phyloP scores from a whole-genome alignment of 306 rosid species.

The Amphicarpaea edgeworthii region DNA sequence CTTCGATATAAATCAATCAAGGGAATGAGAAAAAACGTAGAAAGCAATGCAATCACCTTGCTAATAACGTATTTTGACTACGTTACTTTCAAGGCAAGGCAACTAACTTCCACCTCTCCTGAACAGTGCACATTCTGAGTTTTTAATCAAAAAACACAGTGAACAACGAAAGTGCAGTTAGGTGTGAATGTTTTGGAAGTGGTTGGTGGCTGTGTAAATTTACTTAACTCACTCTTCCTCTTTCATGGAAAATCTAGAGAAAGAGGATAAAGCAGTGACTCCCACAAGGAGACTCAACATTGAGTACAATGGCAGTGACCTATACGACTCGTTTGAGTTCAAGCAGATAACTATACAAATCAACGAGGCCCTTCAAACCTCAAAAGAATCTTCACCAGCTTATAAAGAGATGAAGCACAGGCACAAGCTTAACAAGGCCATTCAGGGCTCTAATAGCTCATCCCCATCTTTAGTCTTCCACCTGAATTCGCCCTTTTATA shows the following conservation, averaged over 20 bases:
- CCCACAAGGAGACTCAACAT: constrained; percentile 44
- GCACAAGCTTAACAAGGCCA: constrained; percentile 53
- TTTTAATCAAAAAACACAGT: constrained; percentile 14
- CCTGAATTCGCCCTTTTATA: constrained; percentile 53
- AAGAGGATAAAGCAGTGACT: constrained; percentile 38
- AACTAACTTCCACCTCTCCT: constrained; percentile 42
- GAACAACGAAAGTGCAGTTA: constrained; percentile 38
- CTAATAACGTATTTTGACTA: constrained; percentile 35
- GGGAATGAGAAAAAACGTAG: constrained; percentile 46
- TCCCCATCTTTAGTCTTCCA: constrained; percentile 43
- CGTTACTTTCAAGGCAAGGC: constrained; percentile 63
- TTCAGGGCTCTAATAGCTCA: constrained; percentile 50
- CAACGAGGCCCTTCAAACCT: constrained; percentile 59
- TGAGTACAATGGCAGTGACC: constrained; percentile 58
- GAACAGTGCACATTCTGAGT: constrained; percentile 36
- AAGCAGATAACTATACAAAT: constrained; percentile 64
- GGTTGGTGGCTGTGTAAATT: constrained; percentile 34
- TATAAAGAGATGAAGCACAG: constrained; percentile 49
- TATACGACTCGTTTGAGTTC: constrained; percentile 71
- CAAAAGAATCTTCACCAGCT: constrained; percentile 50
- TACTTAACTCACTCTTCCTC: constrained; percentile 38
- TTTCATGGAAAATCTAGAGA: constrained; percentile 49
- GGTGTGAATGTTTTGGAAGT: constrained; percentile 35
- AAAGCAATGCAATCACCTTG: constrained; percentile 58
- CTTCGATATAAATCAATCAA: constrained; percentile 48